Evolutionary conservation across 1,139 yeast species (phyloP), one percentile per base, ranked within the genome.

Genomic region (Taphrina deformans): DNA sequence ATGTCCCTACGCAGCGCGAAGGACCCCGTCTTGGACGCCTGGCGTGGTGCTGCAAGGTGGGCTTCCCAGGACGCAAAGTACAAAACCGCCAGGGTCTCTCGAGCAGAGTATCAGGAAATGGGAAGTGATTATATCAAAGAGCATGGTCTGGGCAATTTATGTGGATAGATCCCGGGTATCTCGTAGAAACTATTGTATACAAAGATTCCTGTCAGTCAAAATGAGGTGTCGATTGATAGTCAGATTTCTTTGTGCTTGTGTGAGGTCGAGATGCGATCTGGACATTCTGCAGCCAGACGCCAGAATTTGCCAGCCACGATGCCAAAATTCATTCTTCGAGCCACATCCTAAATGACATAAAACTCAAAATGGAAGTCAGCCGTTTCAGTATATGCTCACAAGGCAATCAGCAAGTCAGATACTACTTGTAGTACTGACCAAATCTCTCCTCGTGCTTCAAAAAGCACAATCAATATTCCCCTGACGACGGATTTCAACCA

Each of bases 21-120:
- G 4, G 85, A 89, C 72, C 91, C 96, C 1, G 71, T 83, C 1
- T 73, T 82, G 51, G 99, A 93, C 75, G 85, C 97, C 0, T 95
- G 99, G 99, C 85, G 81, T 70, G 99, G 99, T 24, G 92, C 95
- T 96, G 86, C 89, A 24, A 82, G 83, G 71, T 89, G 96, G 89
- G 80, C 95, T 1, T 72, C 74, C 2, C 77, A 81, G 31, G 78
- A 76, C 1, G 18, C 41, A 2, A 85, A 82, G 24, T 80, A 83
- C 46, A 73, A 79, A 52, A 71, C 76, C 1, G 78, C 85, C 40
- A 84, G 82, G 68, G 80, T 93, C 21, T 82, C 92, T 0, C 82
- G 81, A 70, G 78, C 80, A 60, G 96, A 92, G 70, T 95, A 90
- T 73, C 87, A 87, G 52, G 99, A 95, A 73, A 84, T 83, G 79